Evolutionary conservation across 768 basidiomycete species (phyloP), one percentile per base, ranked within the genome.

Genomic region (Candolleomyces aberdarensis): DNA sequence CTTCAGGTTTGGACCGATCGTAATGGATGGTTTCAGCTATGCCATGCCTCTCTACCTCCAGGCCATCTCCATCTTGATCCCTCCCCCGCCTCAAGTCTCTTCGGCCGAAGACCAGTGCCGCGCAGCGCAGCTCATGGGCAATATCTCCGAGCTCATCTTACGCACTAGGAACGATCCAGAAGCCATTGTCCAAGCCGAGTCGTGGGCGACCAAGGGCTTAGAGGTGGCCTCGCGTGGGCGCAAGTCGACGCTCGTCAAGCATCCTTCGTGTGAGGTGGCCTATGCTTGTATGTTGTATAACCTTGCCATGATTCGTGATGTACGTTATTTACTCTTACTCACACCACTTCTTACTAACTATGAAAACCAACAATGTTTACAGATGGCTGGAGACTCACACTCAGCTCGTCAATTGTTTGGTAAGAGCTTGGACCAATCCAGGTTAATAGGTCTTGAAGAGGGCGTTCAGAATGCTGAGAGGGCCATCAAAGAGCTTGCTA

Each of bases 41-140:
- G 87, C 89, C 0, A 75, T 86, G 66, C 81, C 83, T 2, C 76
- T 90, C 5, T 89, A 89, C 70, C 74, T 88, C 10, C 86, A 86
- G 62, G 85, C 87, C 8, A 78, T 87, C 49, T 82, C 84, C 0
- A 72, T 89, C 20, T 77, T 90, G 50, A 75, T 88, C 15, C 85
- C 84, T 3, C 76, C 78, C 1, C 58, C 76, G n/a, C 75, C 78
- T 1, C 67, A 71, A 59, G 69, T 69, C 13, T 64, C 73, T 2
- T 64, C 75, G 0, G 64, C 73, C 1, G 83, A 85, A 61, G 83
- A 88, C 62, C 77, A 76, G 55, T 91, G 89, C 66, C 75, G 84
- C 73, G 87, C 77, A 31, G 79, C 81, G 3, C 78, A 81, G 61
- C 61, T 82, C 3, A 82, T 83, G 81, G 72, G 74, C 29, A 76